phyloP scores from a whole-genome alignment of 805 yeast genomes.

The Ogataea sp. region DNA sequence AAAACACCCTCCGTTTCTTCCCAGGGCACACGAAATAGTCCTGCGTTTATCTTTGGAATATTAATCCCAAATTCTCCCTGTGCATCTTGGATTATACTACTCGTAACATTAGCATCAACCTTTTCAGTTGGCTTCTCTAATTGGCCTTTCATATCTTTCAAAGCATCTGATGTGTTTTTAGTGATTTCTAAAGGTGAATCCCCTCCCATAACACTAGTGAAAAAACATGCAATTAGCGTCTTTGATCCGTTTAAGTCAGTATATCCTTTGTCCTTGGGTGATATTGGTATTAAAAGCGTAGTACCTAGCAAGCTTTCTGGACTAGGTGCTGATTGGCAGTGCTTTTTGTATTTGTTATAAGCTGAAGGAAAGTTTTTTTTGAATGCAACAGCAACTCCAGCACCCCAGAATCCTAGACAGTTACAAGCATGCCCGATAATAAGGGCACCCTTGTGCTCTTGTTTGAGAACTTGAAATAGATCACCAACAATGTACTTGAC shows the following conservation, averaged over 20 bases:
- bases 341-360: slow-evolving; percentile 36
- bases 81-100: no score
- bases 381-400: slow-evolving; percentile 66
- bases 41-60: slow-evolving; percentile 78
- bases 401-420: slow-evolving; percentile 76
- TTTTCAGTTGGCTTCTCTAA: slow-evolving; percentile 13
- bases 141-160: slow-evolving; percentile 37
- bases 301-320: slow-evolving; percentile 44
- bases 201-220: slow-evolving; percentile 56
- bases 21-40: slow-evolving; percentile 80
- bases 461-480: slow-evolving; percentile 30
- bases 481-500: slow-evolving; percentile 47
- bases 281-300: slow-evolving; percentile 34
- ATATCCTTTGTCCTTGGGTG: slow-evolving; percentile 24
- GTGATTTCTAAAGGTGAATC: slow-evolving; percentile 41
- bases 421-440: slow-evolving; percentile 76
- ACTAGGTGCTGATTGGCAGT: slow-evolving; percentile 26
- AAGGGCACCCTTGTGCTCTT: slow-evolving; percentile 22
- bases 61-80: slow-evolving; percentile 22
- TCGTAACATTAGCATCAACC: no score
- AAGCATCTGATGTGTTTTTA: slow-evolving; percentile 39
- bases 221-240: slow-evolving; percentile 53
- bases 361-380: slow-evolving; percentile 48
- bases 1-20: slow-evolving; percentile 50
- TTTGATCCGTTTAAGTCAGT: slow-evolving; percentile 15